Evolutionary conservation across 768 basidiomycete species (phyloP).

Genomic region (Cantharellus anzutake): DNA sequence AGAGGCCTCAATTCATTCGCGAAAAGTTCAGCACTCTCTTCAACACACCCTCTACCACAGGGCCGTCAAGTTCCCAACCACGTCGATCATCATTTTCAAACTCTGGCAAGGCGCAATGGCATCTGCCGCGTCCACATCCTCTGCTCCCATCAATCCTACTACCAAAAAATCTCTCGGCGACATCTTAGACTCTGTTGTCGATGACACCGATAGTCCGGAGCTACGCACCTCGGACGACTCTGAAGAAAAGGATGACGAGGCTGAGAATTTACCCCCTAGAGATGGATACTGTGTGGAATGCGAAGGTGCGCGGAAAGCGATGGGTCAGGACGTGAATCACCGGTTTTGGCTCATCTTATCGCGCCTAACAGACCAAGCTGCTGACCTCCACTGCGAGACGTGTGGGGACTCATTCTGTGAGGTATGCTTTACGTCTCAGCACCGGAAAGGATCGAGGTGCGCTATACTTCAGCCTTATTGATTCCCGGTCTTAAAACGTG

Average conservation of each 20-base stretch:
- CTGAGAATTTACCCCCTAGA: neutral
- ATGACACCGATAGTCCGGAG: neutral
- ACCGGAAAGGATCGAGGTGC: slow-evolving; percentile 30
- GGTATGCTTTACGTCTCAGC: slow-evolving; percentile 72
- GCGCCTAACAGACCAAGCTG: slow-evolving; percentile 49
- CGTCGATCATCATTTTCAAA: neutral
- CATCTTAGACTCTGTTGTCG: neutral
- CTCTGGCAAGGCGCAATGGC: neutral
- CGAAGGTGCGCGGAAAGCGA: slow-evolving; percentile 36
- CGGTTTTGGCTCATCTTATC: no score
- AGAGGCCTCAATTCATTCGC: no score
- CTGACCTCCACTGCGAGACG: slow-evolving; percentile 48
- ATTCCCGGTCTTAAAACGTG: no score
- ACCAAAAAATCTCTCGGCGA: neutral
- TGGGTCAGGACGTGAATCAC: no score
- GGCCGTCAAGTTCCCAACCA: neutral
- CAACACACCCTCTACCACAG: neutral
- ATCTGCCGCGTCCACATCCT: neutral
- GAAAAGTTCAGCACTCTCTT: no score
- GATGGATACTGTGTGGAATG: slow-evolving; percentile 47
- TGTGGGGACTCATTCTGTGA: slow-evolving; percentile 63
- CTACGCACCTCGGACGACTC: slow-evolving; percentile 5
- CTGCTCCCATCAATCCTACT: neutral
- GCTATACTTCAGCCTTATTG: no score
- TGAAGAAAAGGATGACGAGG: no score